Base-by-base conservation (phyloP, 2,329 filamentous ascomycete genomes). In the Cadophora gregata region DNA sequence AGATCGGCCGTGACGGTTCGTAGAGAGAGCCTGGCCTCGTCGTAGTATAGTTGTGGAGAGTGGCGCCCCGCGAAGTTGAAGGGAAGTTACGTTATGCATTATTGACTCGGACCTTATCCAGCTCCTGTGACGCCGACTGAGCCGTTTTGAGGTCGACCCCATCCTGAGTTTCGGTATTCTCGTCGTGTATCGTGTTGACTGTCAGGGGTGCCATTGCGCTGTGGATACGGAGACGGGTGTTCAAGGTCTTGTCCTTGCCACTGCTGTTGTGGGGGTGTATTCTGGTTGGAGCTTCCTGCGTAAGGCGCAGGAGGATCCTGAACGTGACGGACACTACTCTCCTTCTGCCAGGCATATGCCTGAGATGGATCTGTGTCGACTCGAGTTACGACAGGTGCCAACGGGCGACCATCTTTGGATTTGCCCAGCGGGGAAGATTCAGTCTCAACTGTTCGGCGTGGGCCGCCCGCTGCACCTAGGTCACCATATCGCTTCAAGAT, bases 401-500 rank as follows among this genome's bases (percentile, higher is more conserved):
- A 78, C 51, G 81, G 78, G 68, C 81, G 77, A 68, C 82, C 69
- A 78, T 80, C 83, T 78, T 87, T 85, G 77, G 83, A 83, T 79
- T 84, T 81, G 79, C 84, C 81, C 76, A 84, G 81, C 77, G 78
- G 71, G 78, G 73, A 81, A 76, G 88, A 84, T 77, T 84, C 80
- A 75, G 84, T 80, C 79, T 88, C 86, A 79, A 82, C 80, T 81
- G 86, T 81, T 82, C 91, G 80, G 80, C 88, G 80, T 51, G 84
- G 81, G 7, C 83, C 83, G 14, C 80, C 79, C 66, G 77, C 80
- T 0, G 77, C 75, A 64, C 81, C 80, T 69, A 96, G 90, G 75
- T 97, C 93, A 59, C 93, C 93, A 79, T 96, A 97, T 65, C 93
- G 89, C 78, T 95, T 97, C 61, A 99, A 85, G 63, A 99, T 98